Percentiles rank a stretch among this genome's conserved stretches.
These are phyloP conservation scores for Thermochaetoides thermophila DNA, from an alignment of 495 filamentous ascomycete genomes.

Conservation along the genomic window DNA sequence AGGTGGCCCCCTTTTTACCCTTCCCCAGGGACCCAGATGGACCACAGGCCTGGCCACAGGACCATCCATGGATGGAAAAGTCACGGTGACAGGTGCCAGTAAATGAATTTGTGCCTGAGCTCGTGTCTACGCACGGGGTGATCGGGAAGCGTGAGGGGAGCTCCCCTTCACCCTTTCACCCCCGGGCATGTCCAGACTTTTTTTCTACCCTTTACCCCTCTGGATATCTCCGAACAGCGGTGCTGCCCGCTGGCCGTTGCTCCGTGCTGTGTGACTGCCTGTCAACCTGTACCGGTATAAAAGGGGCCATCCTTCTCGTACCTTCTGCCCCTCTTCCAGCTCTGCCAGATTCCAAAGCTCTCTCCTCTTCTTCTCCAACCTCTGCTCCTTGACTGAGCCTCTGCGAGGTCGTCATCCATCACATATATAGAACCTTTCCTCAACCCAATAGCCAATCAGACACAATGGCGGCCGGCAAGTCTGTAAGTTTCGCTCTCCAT, in stretches of 20 bases:
- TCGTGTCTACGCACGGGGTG: no score
- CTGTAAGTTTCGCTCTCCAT: constrained; percentile 18
- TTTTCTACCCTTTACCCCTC: no score
- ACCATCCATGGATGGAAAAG: no score
- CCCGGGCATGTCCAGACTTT: no score
- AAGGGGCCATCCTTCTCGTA: constrained; percentile 1
- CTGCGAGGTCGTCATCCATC: neutral
- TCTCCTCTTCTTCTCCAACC: neutral
- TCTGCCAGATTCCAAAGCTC: constrained; percentile 4
- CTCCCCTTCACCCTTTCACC: no score
- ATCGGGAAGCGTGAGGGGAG: no score
- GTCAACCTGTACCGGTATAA: constrained; percentile 1
- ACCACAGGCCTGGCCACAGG: no score
- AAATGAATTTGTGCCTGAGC: no score
- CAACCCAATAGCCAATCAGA: constrained; percentile 1
- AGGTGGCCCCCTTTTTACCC: no score
- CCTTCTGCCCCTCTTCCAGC: constrained; percentile 1
- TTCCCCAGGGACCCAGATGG: no score
- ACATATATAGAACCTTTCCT: no score
- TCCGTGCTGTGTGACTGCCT: constrained; percentile 7
- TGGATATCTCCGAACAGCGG: constrained; percentile 15
- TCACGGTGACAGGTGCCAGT: no score
- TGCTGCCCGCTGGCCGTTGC: neutral
- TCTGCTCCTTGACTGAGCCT: neutral
- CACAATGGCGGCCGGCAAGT: constrained; percentile 17